Percentiles rank a stretch among this genome's conserved stretches.
These are phyloP conservation scores for Akebia trifoliata DNA, from an alignment of 164 flowering plant genomes.

Conservation along the genomic window DNA sequence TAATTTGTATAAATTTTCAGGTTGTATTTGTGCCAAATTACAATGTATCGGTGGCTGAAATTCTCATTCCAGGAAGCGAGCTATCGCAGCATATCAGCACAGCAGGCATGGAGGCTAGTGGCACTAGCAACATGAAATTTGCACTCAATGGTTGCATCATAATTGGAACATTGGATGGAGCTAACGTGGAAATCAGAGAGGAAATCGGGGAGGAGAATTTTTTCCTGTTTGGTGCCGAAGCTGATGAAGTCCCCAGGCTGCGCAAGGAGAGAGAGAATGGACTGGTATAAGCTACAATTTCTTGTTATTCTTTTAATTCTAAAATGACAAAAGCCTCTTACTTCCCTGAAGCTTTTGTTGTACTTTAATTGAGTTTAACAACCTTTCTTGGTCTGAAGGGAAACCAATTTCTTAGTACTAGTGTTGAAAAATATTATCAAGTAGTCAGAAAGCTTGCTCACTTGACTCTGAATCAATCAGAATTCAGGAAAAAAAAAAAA, in stretches of 20 bases:
- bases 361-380: not conserved
- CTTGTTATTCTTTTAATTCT: not conserved
- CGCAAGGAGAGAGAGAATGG: constrained; percentile 94
- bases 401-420: too few relatives aligned
- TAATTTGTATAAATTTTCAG: constrained; percentile 33
- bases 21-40: constrained; percentile 95
- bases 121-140: constrained; percentile 99
- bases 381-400: not conserved
- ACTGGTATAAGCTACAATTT: constrained; percentile 42
- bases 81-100: constrained; percentile 97
- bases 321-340: not conserved
- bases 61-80: constrained; percentile 98
- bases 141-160: constrained; percentile 95
- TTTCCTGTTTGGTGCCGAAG: constrained; percentile 92
- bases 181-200: constrained; percentile 96
- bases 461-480: too few relatives aligned
- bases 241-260: constrained; percentile 81
- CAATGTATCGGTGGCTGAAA: constrained; percentile 92
- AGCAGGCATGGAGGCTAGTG: constrained; percentile 99
- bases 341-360: not conserved
- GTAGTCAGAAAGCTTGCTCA: too few relatives aligned
- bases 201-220: constrained; percentile 89
- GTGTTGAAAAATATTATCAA: too few relatives aligned
- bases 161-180: constrained; percentile 96
- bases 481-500: too few relatives aligned